These are phyloP conservation scores for Brassica hybrid DNA, from an alignment of 441 rosid genomes.

Conservation along the genomic window DNA sequence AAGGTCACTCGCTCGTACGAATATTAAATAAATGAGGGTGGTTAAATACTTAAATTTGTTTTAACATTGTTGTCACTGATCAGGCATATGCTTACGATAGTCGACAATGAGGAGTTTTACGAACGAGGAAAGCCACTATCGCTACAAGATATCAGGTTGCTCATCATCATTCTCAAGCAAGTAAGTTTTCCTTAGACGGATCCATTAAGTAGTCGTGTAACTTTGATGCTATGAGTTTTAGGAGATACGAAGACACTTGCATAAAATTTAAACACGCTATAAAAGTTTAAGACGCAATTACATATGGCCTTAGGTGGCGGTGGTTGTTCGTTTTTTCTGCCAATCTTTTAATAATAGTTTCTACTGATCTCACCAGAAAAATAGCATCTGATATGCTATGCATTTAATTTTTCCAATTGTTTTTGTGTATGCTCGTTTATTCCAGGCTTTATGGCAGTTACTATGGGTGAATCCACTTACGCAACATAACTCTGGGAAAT, in stretches of 20 bases:
- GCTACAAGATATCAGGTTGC: constrained; percentile 67
- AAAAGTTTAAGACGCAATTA: neutral
- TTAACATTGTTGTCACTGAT: constrained; percentile 18
- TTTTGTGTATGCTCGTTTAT: constrained; percentile 14
- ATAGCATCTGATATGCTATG: too few species aligned
- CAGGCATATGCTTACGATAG: constrained; percentile 60
- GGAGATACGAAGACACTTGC: constrained; percentile 13
- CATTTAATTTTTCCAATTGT: too few species aligned
- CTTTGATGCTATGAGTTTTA: constrained; percentile 19
- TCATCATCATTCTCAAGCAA: constrained; percentile 86
- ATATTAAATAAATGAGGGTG: constrained; percentile 11
- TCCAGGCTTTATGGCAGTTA: constrained; percentile 95
- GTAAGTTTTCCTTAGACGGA: constrained; percentile 41
- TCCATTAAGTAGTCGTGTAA: constrained; percentile 1
- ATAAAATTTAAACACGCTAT: neutral
- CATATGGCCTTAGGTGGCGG: too few species aligned
- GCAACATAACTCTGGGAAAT: constrained; percentile 52
- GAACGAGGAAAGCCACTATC: constrained; percentile 38
- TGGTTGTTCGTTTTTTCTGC: neutral
- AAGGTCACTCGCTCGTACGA: neutral
- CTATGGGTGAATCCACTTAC: constrained; percentile 76
- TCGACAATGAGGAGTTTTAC: constrained; percentile 96
- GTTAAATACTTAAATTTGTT: constrained; percentile 12
- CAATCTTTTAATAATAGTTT: neutral
- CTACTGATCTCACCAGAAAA: too few species aligned